Evolutionary conservation across 306 rosid species (phyloP), one percentile per base, ranked within the genome.

Genomic region (Benincasa hispida): DNA sequence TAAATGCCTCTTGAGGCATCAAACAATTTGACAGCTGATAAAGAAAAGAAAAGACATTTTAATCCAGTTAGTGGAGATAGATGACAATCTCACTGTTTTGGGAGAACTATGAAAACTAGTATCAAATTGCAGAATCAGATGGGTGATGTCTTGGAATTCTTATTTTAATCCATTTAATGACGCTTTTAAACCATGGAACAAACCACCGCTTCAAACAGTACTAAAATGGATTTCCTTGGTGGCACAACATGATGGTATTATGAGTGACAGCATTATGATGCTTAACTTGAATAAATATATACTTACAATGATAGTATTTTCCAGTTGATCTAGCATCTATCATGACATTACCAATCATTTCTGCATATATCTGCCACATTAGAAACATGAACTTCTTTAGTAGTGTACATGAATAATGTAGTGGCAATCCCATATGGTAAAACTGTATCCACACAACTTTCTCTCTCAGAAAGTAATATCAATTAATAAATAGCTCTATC

Each of bases 311-410:
- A 82, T 94, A 94, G 85, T 94, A 92, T 86, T 94, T 94, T 85
- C 99, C 99, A 22, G 97, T 94, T 79, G 99, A 94, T 60, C 96
- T 90, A 27, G 99, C 99, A 89, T 94, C 99, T 28, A 87, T 82
- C 97, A 94, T 94, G 83, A 94, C 96, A 87, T 94, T 94, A 80
- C 99, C 99, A 81, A 94, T 94, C 99, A 92, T 92, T 89, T 94
- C 99, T n/a, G 99, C 83, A 73, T 94, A 94, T 84, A 94, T 92
- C 99, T 94, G 92, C 81, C 83, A 65, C 47, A 50, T 42, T 15
- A 50, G 41, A 50, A 51, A 78, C 42, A 47, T 9, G 19, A 67
- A 37, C 50, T 53, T 77, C 57, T 35, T 63, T 21, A 63, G 75
- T 66, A 19, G 50, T n/a, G 48, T 18, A 42, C 17, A 50, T 18